Base-by-base conservation (phyloP, 2,329 filamentous ascomycete species). In the Pseudogymnoascus sp. region DNA sequence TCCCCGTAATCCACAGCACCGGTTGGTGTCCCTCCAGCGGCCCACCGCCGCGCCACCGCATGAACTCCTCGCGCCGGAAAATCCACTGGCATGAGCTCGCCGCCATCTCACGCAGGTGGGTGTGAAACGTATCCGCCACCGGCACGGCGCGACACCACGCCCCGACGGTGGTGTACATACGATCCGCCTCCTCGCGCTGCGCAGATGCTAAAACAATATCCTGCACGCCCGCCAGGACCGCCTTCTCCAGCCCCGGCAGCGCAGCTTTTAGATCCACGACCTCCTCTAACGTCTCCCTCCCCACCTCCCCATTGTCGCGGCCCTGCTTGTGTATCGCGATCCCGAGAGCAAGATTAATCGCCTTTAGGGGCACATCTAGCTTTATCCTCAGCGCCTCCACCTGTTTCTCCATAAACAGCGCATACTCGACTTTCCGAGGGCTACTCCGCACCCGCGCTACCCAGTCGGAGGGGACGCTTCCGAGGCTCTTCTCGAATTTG, bases 361-460 rank as follows among this genome's bases (percentile, higher is more conserved):
- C 49, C 49, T 56, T 56, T 5, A 56, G 16, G 4, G 49, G 49
- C 49, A 56, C 49, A 34, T 56, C 49, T 1, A 56, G 49, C 16
- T 18, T 56, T 9, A 56, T 2, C n/a, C 49, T n/a, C n/a, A 56
- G 8, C n/a, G 49, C 49, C 11, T 56, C 49, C 5, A 56, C 49
- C n/a, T 56, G 49, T n/a, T 56, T 56, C 25, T 56, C 49, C 49
- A 56, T 56, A 14, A 56, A 56, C 25, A 56, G 49, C 25, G 49
- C 49, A 56, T 56, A 56, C 25, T 56, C 49, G 49, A 56, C 9
- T 18, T 56, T 56, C 1, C 28, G n/a, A 1, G 49, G 49, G 3
- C 49, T 56, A 7, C 21, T 56, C n/a, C 49, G 25, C 28, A 56
- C 28, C n/a, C 25, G n/a, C 5, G 49, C 28, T 7, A 56, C 49